Evolutionary conservation across 495 filamentous ascomycete genomes (phyloP), one percentile per base, ranked within the genome.

Genomic region (Penicillium verhagenii): DNA sequence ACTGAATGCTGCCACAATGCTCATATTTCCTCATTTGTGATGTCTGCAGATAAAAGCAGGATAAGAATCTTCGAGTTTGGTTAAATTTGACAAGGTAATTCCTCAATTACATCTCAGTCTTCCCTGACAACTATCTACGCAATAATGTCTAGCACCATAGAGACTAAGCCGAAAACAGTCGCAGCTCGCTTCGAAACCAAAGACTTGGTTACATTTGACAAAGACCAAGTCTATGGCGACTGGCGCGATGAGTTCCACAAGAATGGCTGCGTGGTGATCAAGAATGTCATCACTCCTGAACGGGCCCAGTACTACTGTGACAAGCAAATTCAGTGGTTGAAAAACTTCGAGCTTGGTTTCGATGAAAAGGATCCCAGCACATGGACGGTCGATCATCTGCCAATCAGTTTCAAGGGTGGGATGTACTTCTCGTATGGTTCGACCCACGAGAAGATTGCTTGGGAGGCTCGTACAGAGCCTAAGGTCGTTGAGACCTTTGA

Each of bases 381-480:
- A 10, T 76, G 73, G 73, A 70, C 65, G 0, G 57, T 52, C 5
- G 72, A 75, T 8, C 67, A 75, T 48, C 58, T 76, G 1, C 73
- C 73, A 1, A 58, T 66, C 2, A 68, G 63, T 49, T 67, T 71
- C 47, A 76, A 73, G 58, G 69, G 69, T 38, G 60, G 66, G 10
- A 71, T 71, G 68, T 69, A 69, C 52, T 65, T 56, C 44, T 58
- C 51, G 8, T 71, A 71, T 25, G 54, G 50, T 10, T 33, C 64
- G 1, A 37, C 61, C 2, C 68, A 71, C 38, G 68, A 71, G 55
- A 67, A 62, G 38, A 61, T 61, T 53, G 62, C 54, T 0, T 71
- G 68, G 68, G 68, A 71, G 49, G 67, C 75, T 1, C 60, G 72
- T 25, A 71, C 60, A 29, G 76, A 80, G 60, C 72, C 70, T 16